These are phyloP conservation scores for Neonectria hederae DNA, from an alignment of 2,329 filamentous ascomycete species.

Conservation along the genomic window DNA sequence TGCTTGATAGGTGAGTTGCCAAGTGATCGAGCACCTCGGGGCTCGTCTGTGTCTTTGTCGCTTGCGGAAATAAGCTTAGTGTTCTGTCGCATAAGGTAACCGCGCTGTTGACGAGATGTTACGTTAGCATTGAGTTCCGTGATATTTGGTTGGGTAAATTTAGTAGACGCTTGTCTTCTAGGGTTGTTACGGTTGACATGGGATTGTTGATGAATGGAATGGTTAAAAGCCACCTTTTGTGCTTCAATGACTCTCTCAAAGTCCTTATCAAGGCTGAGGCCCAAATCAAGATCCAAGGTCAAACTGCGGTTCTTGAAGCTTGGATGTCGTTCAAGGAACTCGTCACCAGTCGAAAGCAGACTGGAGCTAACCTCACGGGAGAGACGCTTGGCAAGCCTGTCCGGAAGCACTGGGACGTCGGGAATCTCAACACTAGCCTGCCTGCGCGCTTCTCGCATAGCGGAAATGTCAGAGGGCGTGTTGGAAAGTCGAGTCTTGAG, in stretches of 20 bases:
- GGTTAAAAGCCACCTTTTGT: constrained; percentile 80
- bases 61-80: constrained; percentile 97
- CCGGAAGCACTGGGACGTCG: constrained; percentile 67
- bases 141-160: constrained; percentile 15
- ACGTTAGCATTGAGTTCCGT: constrained; percentile 67
- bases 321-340: constrained; percentile 68
- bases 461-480: constrained; percentile 82
- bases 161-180: constrained; percentile 59
- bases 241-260: constrained; percentile 95
- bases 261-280: constrained; percentile 87
- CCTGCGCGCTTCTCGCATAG: constrained; percentile 87
- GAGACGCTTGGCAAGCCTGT: constrained; percentile 66
- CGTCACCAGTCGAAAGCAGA: constrained; percentile 47
- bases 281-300: constrained; percentile 82
- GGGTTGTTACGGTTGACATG: constrained; percentile 36
- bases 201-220: constrained; percentile 35
- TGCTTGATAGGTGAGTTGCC: constrained; percentile 78
- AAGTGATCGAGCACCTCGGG: constrained; percentile 66
- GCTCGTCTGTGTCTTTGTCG: constrained; percentile 71
- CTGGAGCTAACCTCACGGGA: constrained; percentile 59
- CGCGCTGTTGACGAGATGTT: constrained; percentile 78
- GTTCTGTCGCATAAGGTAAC: constrained; percentile 98
- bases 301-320: constrained; percentile 86
- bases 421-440: constrained; percentile 82
- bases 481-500: constrained; percentile 90